A percentile compares a stretch with the other conserved stretches of the same genome.
Evolutionary conservation across 805 yeast species (phyloP).

Genomic region (Peterozyma toletana): DNA sequence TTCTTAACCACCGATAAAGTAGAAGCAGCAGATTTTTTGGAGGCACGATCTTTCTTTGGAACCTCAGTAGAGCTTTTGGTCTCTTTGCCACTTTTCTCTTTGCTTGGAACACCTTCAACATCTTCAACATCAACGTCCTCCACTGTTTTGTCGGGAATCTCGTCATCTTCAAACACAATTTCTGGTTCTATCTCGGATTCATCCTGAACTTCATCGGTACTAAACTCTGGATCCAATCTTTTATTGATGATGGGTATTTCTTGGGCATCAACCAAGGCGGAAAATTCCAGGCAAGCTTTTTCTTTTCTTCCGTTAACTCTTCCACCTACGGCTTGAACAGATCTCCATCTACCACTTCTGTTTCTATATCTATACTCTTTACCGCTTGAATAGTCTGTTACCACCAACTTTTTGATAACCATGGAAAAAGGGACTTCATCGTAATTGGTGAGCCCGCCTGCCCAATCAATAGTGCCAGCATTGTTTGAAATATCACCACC

Average conservation of each 20-base stretch:
- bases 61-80: too few species aligned
- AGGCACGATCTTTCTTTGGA: not conserved
- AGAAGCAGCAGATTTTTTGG: not conserved
- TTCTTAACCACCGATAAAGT: not conserved
- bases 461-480: conserved; percentile 74
- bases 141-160: not conserved
- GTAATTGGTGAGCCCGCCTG: conserved; percentile 70
- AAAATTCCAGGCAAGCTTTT: conserved; percentile 37
- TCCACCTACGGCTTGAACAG: conserved; percentile 53
- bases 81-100: too few species aligned
- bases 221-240: not conserved
- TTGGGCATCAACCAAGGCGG: conserved; percentile 25
- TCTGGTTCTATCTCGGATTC: too few species aligned
- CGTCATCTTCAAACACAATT: not conserved
- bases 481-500: conserved; percentile 68
- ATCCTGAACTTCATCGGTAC: too few species aligned
- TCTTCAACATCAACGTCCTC: not conserved
- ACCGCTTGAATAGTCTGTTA: conserved; percentile 70
- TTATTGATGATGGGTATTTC: not conserved
- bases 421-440: conserved; percentile 61
- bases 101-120: too few species aligned
- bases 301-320: conserved; percentile 50
- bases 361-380: conserved; percentile 47
- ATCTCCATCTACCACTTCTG: conserved; percentile 49
- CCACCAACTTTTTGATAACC: conserved; percentile 49